Percentiles rank a stretch among this genome's conserved stretches.
Conservation (phyloP, 208 protist species). For the Trypanosoma theileri region DNA sequence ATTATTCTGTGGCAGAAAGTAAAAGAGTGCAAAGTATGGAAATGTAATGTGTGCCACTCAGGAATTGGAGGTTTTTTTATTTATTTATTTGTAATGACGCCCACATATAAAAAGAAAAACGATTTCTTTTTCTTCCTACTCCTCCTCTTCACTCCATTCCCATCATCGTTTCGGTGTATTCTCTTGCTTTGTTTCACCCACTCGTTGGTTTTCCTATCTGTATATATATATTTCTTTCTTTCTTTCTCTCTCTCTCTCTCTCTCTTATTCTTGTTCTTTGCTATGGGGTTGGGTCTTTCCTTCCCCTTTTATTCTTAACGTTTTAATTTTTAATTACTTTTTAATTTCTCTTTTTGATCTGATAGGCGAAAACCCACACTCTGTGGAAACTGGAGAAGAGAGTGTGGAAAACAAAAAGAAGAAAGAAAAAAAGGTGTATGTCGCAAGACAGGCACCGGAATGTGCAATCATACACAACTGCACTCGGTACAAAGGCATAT, state of each 20-base stretch:
- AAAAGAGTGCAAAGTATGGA: neutral
- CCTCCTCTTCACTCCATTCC: too few species aligned
- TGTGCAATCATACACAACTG: conserved; percentile 14
- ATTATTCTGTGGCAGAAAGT: neutral
- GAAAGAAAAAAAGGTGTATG: neutral
- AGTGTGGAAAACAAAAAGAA: neutral
- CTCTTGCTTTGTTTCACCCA: too few species aligned
- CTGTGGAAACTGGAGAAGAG: too few species aligned
- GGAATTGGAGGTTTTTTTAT: neutral
- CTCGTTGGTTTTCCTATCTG: too few species aligned
- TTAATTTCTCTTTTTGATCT: neutral
- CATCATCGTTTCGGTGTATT: too few species aligned
- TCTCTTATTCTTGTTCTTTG: neutral
- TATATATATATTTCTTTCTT: neutral
- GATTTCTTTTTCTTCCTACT: too few species aligned
- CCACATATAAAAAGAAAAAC: too few species aligned
- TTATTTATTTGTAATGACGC: too few species aligned
- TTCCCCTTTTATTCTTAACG: neutral
- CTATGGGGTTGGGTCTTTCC: neutral
- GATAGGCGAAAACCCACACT: too few species aligned
- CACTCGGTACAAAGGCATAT: conserved; percentile 22
- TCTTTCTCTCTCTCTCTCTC: too few species aligned
- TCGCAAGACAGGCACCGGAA: neutral
- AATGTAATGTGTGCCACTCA: neutral
- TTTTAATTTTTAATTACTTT: neutral